These are phyloP conservation scores for Solanum infundibuliforme DNA, from an alignment of 257 asterid genomes.

Conservation along the genomic window DNA sequence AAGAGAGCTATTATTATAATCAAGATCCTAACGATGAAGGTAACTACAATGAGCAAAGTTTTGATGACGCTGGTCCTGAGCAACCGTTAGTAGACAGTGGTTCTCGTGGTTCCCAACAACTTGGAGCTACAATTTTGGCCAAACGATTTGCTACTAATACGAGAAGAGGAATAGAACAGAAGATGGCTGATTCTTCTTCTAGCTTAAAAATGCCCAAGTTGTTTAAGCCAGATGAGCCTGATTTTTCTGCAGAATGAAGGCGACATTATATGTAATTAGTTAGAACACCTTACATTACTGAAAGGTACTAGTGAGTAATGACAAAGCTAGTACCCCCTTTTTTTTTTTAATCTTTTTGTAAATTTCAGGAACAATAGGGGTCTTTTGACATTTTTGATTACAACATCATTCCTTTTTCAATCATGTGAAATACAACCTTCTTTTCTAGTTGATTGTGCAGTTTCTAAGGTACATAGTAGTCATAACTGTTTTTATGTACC, in stretches of 20 bases:
- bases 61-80: not conserved
- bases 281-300: not conserved
- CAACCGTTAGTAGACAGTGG: conserved; percentile 4
- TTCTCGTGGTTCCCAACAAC: conserved; percentile 26
- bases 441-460: not conserved
- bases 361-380: conserved; percentile 9
- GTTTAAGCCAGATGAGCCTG: conserved; percentile 84
- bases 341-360: conserved; percentile 1
- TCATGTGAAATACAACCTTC: not conserved
- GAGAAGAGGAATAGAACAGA: conserved; percentile 41
- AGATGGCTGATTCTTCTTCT: conserved; percentile 40
- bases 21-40: not conserved
- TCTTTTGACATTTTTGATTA: conserved; percentile 1
- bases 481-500: not conserved
- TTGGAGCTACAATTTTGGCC: conserved; percentile 66
- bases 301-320: conserved; percentile 8
- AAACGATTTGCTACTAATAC: conserved; percentile 70
- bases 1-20: conserved; percentile 28
- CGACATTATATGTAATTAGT: not conserved
- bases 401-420: not conserved
- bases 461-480: not conserved
- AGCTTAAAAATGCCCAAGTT: conserved; percentile 76
- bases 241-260: conserved; percentile 46
- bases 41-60: conserved; percentile 1
- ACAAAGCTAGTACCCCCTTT: not conserved